Conservation (phyloP, 2,329 filamentous ascomycete genomes). For the Fusarium dlaminii region DNA sequence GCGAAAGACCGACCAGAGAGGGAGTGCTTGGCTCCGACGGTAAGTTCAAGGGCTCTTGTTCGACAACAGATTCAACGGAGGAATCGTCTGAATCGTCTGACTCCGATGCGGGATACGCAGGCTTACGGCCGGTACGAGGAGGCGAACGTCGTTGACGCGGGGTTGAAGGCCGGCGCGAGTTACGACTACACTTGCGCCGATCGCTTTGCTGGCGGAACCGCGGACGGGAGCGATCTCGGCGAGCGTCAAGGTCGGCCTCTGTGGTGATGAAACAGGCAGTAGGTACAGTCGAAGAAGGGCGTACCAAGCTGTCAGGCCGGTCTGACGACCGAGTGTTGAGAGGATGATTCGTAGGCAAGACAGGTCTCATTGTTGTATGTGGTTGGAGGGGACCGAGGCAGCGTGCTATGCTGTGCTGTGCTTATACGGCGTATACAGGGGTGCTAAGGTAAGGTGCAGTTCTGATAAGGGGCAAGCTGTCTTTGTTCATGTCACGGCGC, state of each 20-base stretch:
- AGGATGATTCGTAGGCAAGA: conserved; percentile 35
- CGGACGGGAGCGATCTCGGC: conserved; percentile 37
- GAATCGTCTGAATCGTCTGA: conserved; percentile 18
- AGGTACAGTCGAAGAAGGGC: conserved; percentile 35
- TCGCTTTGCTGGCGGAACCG: conserved; percentile 35
- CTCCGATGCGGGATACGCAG: conserved; percentile 24
- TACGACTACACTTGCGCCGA: conserved; percentile 34
- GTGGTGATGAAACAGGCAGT: conserved; percentile 50
- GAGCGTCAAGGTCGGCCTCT: conserved; percentile 45
- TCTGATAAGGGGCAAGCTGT: conserved; percentile 10
- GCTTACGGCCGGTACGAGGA: conserved; percentile 15
- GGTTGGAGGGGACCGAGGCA: conserved; percentile 11
- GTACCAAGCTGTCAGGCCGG: conserved; percentile 34
- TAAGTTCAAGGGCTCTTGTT: conserved; percentile 29
- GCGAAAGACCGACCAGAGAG: conserved; percentile 39
- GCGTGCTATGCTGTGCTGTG: neutral
- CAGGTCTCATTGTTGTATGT: conserved; percentile 40
- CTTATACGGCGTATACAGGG: conserved; percentile 8
- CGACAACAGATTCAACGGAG: conserved; percentile 25
- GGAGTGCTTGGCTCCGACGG: conserved; percentile 43
- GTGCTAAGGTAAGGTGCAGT: conserved; percentile 1
- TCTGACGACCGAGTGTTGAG: conserved; percentile 31
- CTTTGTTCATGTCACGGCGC: conserved; percentile 17
- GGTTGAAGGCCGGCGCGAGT: conserved; percentile 28
- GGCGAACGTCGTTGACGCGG: conserved; percentile 31